Conservation (phyloP, 2,329 filamentous ascomycete species). For the Ophiosphaerella korrae region DNA sequence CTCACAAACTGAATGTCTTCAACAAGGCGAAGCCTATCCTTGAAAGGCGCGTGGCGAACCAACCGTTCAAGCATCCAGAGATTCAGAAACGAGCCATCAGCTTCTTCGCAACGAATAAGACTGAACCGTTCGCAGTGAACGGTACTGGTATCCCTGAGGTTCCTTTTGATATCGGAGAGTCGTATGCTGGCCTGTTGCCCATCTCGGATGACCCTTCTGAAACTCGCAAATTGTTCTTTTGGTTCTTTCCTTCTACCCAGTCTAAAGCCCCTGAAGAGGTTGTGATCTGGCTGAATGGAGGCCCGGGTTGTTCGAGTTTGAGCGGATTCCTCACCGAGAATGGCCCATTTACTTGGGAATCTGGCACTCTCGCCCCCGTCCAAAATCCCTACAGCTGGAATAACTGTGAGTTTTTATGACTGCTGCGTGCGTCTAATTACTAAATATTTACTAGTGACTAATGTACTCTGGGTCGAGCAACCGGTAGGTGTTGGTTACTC, state of each 20-base stretch:
- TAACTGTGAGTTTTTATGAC: conserved; percentile 20
- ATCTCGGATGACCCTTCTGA: conserved; percentile 59
- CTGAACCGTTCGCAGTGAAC: conserved; percentile 63
- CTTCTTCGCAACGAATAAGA: conserved; percentile 41
- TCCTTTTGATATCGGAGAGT: conserved; percentile 69
- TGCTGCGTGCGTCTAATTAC: not conserved
- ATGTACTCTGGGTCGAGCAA: conserved; percentile 54
- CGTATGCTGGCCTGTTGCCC: conserved; percentile 67
- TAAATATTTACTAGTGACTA: conserved; percentile 32
- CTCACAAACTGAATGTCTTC: conserved; percentile 34
- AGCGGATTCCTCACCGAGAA: conserved; percentile 77
- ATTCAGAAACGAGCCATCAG: conserved; percentile 42
- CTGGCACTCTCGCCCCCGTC: conserved; percentile 69
- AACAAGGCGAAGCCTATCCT: conserved; percentile 30
- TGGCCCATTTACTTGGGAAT: conserved; percentile 64
- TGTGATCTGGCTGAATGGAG: conserved; percentile 58
- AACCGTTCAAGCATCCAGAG: conserved; percentile 39
- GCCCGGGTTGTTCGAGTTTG: conserved; percentile 58
- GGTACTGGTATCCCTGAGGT: conserved; percentile 70
- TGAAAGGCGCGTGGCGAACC: conserved; percentile 32
- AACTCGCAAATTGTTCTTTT: conserved; percentile 64
- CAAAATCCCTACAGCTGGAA: conserved; percentile 74
- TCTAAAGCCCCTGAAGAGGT: conserved; percentile 61
- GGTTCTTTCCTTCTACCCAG: conserved; percentile 66
- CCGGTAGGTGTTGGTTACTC: conserved; percentile 55